Evolutionary conservation across 2,329 filamentous ascomycete species (phyloP), one percentile per base, ranked within the genome.

Genomic region (Eurotiales sp.): DNA sequence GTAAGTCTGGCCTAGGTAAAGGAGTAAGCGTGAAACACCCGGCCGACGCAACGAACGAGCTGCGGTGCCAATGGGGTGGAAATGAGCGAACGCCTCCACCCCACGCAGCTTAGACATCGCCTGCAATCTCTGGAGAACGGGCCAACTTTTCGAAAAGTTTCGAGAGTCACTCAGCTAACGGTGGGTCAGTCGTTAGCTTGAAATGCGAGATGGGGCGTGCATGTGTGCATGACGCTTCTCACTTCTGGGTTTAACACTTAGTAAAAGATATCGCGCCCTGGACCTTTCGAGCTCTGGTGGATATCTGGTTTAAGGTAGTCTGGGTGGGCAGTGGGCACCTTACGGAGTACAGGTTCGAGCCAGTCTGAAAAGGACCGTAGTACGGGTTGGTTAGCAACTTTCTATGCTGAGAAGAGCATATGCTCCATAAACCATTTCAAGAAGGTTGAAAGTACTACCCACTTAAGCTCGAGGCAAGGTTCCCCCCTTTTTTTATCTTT

Each of bases 271-370:
- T 32, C n/a, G n/a, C n/a, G n/a, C n/a, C n/a, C n/a, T n/a, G n/a
- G n/a, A n/a, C n/a, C n/a, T n/a, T 21, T 43, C 47, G 47, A 50
- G 47, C 47, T 50, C 39, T 34, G 47, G 47, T 43, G 47, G 47
- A 40, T 37, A 41, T n/a, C n/a, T 48, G 34, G 34, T 37, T 37
- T 37, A 37, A 36, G 32, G n/a, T 36, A 36, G 32, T 22, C 17
- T 30, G 34, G 23, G 11, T 32, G 34, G 36, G 15, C 12, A 49
- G 37, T 25, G 39, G 39, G 37, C 27, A 46, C 30, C 19, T 32
- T 32, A 48, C 46, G 23, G 46, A 40, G 46, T 27, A 32, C 39
- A 30, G 27, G 39, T 36, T 50, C 39, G 29, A 23, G 46, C 46
- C 46, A 48, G 30, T 30, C 45, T 48, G 34, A 25, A 41, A 48